Percentiles rank a stretch among this genome's conserved stretches.
phyloP scores from a whole-genome alignment of 2,329 filamentous ascomycete species.

The Incumbomyces delicatus region DNA sequence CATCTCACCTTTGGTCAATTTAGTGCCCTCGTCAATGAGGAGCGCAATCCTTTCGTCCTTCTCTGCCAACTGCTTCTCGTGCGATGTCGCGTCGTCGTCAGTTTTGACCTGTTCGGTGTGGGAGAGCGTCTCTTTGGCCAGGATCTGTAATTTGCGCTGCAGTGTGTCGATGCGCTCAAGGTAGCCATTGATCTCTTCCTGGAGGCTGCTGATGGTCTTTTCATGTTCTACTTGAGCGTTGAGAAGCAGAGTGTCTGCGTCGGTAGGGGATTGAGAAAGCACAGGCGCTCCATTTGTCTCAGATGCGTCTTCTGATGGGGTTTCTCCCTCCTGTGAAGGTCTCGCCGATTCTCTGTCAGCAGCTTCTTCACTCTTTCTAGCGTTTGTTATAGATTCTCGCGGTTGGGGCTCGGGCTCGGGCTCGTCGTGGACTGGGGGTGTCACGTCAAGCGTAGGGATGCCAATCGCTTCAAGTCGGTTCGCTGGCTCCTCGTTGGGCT shows the following conservation, averaged over 20 bases:
- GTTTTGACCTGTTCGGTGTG: slow-evolving; percentile 59
- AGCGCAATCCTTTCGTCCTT: slow-evolving; percentile 85
- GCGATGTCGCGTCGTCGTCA: slow-evolving; percentile 53
- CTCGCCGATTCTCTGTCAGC: background rate
- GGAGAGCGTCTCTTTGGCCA: slow-evolving; percentile 70
- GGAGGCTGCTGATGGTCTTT: slow-evolving; percentile 8
- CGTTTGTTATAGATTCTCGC: slow-evolving; percentile 25
- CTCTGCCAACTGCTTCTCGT: slow-evolving; percentile 72
- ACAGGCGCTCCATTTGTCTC: slow-evolving; percentile 25
- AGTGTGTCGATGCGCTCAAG: slow-evolving; percentile 85
- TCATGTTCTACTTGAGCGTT: slow-evolving; percentile 9
- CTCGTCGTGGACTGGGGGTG: background rate
- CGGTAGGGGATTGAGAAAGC: slow-evolving; percentile 20
- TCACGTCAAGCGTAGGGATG: background rate
- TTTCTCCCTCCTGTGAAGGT: slow-evolving; percentile 2
- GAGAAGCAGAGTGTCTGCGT: slow-evolving; percentile 15
- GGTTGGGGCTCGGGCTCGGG: background rate
- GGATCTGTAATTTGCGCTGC: slow-evolving; percentile 80
- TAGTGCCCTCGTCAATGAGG: slow-evolving; percentile 85
- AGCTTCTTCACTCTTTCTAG: slow-evolving; percentile 18
- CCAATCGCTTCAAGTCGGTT: background rate
- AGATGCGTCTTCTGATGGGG: slow-evolving; percentile 11
- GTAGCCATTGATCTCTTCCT: slow-evolving; percentile 70
- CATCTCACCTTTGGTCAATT: slow-evolving; percentile 74
- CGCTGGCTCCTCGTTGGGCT: slow-evolving; percentile 12